A percentile compares a stretch with the other conserved stretches of the same genome.
Evolutionary conservation across 305 asterid species (phyloP).

Genomic region (Fraxinus floribunda): DNA sequence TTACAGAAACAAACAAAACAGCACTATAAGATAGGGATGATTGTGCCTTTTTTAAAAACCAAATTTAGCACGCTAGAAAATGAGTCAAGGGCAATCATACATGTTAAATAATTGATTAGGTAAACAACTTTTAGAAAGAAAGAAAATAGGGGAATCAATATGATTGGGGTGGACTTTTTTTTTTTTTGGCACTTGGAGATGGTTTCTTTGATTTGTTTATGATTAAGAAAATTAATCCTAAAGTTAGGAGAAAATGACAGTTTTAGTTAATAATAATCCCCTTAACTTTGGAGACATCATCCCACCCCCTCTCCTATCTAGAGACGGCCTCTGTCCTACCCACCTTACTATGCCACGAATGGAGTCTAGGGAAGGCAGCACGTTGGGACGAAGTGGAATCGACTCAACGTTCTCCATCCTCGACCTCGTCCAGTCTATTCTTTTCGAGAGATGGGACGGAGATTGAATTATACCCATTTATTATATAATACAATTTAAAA

Average conservation of each 20-base stretch:
- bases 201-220: slow-evolving; percentile 22
- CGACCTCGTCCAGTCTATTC: not conserved
- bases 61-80: not conserved
- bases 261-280: not conserved
- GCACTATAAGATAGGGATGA: not conserved
- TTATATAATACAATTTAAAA: not conserved
- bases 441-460: not conserved
- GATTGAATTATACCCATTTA: not conserved
- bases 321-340: not conserved
- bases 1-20: slow-evolving; percentile 24
- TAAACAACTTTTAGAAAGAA: slow-evolving; percentile 28
- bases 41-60: not conserved
- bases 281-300: not conserved
- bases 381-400: not conserved
- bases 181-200: slow-evolving; percentile 10
- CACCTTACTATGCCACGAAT: not conserved
- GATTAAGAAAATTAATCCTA: slow-evolving; percentile 15
- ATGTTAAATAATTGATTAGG: slow-evolving; percentile 29
- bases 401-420: not conserved
- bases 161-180: slow-evolving; percentile 9
- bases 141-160: not conserved
- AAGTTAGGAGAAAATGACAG: slow-evolving; percentile 17
- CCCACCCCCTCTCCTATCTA: not conserved
- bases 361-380: not conserved
- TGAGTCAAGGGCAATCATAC: not conserved